Evolutionary conservation across 2,329 filamentous ascomycete genomes (phyloP).

Genomic region (Pseudocercospora eumusae): DNA sequence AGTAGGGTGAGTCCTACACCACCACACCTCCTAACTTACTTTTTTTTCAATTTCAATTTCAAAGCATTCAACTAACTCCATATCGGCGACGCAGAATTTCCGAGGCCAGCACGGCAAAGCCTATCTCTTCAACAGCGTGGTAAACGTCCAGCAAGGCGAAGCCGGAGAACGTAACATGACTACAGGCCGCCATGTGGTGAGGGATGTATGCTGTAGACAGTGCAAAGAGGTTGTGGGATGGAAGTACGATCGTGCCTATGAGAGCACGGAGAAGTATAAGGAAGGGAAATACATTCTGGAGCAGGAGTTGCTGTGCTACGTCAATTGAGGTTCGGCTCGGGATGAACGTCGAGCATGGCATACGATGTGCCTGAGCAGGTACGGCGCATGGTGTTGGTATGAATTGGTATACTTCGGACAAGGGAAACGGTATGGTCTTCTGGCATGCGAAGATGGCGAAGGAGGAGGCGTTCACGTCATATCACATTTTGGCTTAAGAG

Average conservation of each 20-base stretch:
- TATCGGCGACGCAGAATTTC: conserved; percentile 69
- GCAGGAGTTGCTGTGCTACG: conserved; percentile 81
- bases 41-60: too few relatives aligned
- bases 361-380: background rate
- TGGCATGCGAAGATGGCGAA: background rate
- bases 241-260: conserved; percentile 98
- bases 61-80: conserved; percentile 11
- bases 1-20: conserved; percentile 66
- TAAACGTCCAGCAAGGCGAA: conserved; percentile 82
- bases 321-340: conserved; percentile 49
- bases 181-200: conserved; percentile 88
- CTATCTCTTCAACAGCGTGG: conserved; percentile 90
- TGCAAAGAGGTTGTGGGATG: conserved; percentile 93
- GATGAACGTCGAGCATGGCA: background rate
- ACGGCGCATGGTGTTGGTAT: background rate
- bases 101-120: conserved; percentile 97
- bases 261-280: conserved; percentile 93
- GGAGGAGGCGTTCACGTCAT: background rate
- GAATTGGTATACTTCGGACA: background rate
- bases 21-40: too few relatives aligned
- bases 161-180: conserved; percentile 98
- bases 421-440: background rate
- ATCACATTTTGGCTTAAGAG: background rate
- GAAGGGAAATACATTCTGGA: conserved; percentile 98
- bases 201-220: conserved; percentile 87